These are phyloP conservation scores for Pestalotiopsis sp. DNA, from an alignment of 2,329 filamentous ascomycete species.

Conservation along the genomic window DNA sequence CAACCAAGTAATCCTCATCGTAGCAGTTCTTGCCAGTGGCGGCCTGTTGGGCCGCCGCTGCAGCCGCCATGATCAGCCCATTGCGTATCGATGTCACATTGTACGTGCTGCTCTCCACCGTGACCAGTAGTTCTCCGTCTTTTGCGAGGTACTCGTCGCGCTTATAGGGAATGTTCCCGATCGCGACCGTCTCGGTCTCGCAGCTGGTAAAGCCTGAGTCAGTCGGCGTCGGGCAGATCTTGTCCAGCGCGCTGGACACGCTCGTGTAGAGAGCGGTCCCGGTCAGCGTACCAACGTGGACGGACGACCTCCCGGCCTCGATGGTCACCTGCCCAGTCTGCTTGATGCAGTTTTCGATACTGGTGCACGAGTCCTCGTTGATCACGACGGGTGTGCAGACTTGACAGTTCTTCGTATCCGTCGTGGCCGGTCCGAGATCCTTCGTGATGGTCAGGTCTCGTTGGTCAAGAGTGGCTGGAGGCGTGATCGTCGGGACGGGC, in stretches of 20 bases:
- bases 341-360: conserved; percentile 12
- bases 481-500: conserved; percentile 5
- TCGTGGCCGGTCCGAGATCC: conserved; percentile 7
- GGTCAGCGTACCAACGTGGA: conserved; percentile 14
- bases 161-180: conserved; percentile 10
- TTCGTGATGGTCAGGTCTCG: conserved; percentile 22
- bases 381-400: conserved; percentile 14
- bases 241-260: no score
- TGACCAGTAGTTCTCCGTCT: conserved; percentile 13
- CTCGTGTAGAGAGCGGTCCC: conserved; percentile 13
- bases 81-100: conserved; percentile 11
- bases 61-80: conserved; percentile 12
- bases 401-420: conserved; percentile 10
- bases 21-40: conserved; percentile 31
- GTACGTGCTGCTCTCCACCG: conserved; percentile 16
- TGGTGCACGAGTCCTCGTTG: conserved; percentile 15
- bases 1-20: conserved; percentile 20
- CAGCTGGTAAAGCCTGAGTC: conserved; percentile 7
- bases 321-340: conserved; percentile 14
- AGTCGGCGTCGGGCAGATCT: conserved; percentile 14
- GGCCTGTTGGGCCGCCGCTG: conserved; percentile 17
- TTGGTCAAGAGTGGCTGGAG: conserved; percentile 6
- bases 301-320: conserved; percentile 15
- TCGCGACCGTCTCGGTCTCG: conserved; percentile 11
- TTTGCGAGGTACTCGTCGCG: conserved; percentile 1